phyloP scores from a whole-genome alignment of 2,329 filamentous ascomycete genomes.

The Botrytis galanthina region DNA sequence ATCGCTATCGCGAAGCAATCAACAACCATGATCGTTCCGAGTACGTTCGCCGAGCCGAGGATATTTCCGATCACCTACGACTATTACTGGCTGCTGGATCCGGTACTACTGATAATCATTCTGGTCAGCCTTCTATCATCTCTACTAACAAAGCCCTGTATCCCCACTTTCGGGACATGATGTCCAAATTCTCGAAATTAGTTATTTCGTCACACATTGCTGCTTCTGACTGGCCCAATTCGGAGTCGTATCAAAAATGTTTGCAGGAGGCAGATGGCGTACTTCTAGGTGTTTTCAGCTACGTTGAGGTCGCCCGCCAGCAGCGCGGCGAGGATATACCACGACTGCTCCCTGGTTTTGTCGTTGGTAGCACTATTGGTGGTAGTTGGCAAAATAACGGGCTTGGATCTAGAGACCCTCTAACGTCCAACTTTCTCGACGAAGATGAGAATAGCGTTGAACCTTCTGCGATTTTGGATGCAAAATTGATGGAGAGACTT shows the following conservation, averaged over 20 bases:
- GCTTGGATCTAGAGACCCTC: constrained; percentile 62
- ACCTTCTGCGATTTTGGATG: constrained; percentile 71
- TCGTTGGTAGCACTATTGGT: constrained; percentile 77
- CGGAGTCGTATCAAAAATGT: constrained; percentile 92
- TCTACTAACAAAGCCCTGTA: constrained; percentile 97
- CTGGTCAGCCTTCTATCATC: constrained; percentile 98
- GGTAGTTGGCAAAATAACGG: constrained; percentile 84
- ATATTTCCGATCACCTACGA: constrained; percentile 94
- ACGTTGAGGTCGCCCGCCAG: constrained; percentile 90
- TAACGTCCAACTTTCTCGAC: constrained; percentile 81
- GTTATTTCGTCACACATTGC: constrained; percentile 98
- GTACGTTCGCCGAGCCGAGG: constrained; percentile 91
- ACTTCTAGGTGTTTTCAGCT: constrained; percentile 88
- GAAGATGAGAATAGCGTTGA: constrained; percentile 73
- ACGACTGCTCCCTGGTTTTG: constrained; percentile 89
- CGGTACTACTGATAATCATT: constrained; percentile 97
- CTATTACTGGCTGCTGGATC: constrained; percentile 93
- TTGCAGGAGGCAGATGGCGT: constrained; percentile 97
- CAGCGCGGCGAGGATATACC: constrained; percentile 92
- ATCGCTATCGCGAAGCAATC: constrained; percentile 87
- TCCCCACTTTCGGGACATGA: constrained; percentile 97
- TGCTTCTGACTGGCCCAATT: constrained; percentile 90
- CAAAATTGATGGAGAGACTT: constrained; percentile 73
- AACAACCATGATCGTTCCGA: constrained; percentile 79
- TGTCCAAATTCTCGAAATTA: constrained; percentile 99